phyloP scores from a whole-genome alignment of 2,329 filamentous ascomycete species.

The Fonsecaea monophora region DNA sequence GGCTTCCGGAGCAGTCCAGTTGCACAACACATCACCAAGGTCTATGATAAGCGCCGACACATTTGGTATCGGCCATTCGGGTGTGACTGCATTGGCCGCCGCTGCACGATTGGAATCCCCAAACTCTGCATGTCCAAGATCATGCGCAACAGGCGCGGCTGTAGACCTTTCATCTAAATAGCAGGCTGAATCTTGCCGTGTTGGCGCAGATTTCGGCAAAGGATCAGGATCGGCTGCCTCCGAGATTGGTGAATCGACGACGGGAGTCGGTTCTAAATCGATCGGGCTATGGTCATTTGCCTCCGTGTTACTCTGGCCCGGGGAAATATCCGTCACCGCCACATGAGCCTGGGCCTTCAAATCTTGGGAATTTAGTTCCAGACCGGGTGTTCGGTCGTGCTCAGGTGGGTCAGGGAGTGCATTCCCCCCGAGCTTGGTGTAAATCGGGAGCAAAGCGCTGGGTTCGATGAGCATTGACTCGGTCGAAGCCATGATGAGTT shows the following conservation, averaged over 20 bases:
- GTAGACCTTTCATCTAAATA: background rate
- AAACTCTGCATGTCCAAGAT: background rate
- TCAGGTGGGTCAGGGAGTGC: background rate
- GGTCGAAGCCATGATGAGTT: background rate
- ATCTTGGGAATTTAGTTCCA: constrained; percentile 2
- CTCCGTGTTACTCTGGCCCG: background rate
- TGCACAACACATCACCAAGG: constrained; percentile 18
- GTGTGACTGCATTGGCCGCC: background rate
- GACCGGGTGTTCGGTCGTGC: background rate
- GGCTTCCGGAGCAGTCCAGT: constrained; percentile 18
- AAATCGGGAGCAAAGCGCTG: background rate
- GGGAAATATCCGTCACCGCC: constrained; percentile 4
- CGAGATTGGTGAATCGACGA: background rate
- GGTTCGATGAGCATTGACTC: background rate
- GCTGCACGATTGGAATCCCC: background rate
- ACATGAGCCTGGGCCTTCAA: constrained; percentile 1
- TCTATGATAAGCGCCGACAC: constrained; percentile 17
- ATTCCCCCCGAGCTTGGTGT: constrained; percentile 1
- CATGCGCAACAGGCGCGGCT: background rate
- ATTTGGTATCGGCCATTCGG: background rate
- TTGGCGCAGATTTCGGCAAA: background rate
- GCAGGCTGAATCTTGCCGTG: constrained; percentile 1
- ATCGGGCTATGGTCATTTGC: background rate
- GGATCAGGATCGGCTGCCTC: background rate
- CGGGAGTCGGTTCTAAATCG: background rate